A percentile compares a stretch with the other conserved stretches of the same genome.
phyloP scores from a whole-genome alignment of 176 grass and related monocot species.

The Rhipidocladum racemiflorum region DNA sequence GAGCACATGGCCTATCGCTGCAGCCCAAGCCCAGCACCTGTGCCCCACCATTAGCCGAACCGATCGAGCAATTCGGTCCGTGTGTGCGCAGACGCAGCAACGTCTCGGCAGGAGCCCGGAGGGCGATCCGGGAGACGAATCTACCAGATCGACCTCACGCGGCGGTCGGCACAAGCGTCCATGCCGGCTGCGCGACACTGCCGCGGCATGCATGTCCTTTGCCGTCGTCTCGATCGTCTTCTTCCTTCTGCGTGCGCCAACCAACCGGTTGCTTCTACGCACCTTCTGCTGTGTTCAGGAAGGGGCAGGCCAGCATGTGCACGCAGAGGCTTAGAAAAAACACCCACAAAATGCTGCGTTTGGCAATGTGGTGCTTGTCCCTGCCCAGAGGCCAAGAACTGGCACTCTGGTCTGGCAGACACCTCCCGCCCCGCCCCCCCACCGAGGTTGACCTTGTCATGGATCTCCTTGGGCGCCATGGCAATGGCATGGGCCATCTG shows the following conservation, averaged over 20 bases:
- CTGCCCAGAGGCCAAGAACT: slow-evolving; percentile 4
- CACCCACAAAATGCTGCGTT: not conserved
- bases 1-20: slow-evolving; percentile 30
- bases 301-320: slow-evolving; percentile 31
- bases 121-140: not conserved
- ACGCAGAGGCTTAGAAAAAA: not conserved
- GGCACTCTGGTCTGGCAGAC: too few species aligned
- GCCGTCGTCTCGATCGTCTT: not conserved
- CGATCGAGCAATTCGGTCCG: not conserved
- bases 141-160: not conserved
- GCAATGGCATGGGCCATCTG: too few species aligned
- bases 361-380: not conserved
- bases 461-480: too few species aligned
- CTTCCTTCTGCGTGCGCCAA: not conserved
- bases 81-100: not conserved
- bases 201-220: not conserved
- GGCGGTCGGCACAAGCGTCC: not conserved
- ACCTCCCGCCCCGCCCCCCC: too few species aligned
- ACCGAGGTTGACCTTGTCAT: too few species aligned
- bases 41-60: not conserved
- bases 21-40: not conserved
- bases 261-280: slow-evolving; percentile 20
- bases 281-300: not conserved
- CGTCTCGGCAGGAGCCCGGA: not conserved
- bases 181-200: slow-evolving; percentile 18